A percentile compares a stretch with the other conserved stretches of the same genome.
Conservation (phyloP, 805 yeast species). For the Candida insectorum region DNA sequence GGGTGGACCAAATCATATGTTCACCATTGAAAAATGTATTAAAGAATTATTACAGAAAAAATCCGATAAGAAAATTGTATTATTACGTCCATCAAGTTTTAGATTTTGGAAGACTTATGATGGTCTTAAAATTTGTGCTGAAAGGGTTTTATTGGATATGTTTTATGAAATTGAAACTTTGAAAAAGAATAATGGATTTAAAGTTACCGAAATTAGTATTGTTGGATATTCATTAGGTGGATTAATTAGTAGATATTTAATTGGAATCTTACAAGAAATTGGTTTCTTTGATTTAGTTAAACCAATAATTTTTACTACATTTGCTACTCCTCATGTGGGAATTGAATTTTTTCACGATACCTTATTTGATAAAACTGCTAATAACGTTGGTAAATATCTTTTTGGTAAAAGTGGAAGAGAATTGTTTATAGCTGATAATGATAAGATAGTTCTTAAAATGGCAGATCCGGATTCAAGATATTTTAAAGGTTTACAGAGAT, state of each 20-base stretch:
- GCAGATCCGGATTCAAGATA: slow-evolving; percentile 51
- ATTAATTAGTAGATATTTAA: slow-evolving; percentile 70
- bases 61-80: slow-evolving; percentile 26
- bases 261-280: slow-evolving; percentile 50
- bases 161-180: slow-evolving; percentile 39
- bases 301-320: slow-evolving; percentile 38
- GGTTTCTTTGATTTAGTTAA: slow-evolving; percentile 31
- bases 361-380: slow-evolving; percentile 30
- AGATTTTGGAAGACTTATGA: slow-evolving; percentile 45
- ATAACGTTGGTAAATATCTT: slow-evolving; percentile 27
- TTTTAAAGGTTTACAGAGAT: slow-evolving; percentile 51
- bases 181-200: slow-evolving; percentile 21
- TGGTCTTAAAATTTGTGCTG: slow-evolving; percentile 34
- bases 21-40: slow-evolving; percentile 31
- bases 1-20: slow-evolving; percentile 43
- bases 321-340: slow-evolving; percentile 46
- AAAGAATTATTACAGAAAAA: slow-evolving; percentile 20
- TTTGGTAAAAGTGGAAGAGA: slow-evolving; percentile 38
- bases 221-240: slow-evolving; percentile 93
- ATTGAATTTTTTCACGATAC: slow-evolving; percentile 32
- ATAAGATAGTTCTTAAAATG: slow-evolving; percentile 47
- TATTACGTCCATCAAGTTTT: slow-evolving; percentile 36
- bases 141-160: slow-evolving; percentile 33
- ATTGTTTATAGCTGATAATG: slow-evolving; percentile 35
- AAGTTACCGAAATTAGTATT: slow-evolving; percentile 66